phyloP scores from a whole-genome alignment of 169 alveolate genomes.

The Cryptosporidium parvum region DNA sequence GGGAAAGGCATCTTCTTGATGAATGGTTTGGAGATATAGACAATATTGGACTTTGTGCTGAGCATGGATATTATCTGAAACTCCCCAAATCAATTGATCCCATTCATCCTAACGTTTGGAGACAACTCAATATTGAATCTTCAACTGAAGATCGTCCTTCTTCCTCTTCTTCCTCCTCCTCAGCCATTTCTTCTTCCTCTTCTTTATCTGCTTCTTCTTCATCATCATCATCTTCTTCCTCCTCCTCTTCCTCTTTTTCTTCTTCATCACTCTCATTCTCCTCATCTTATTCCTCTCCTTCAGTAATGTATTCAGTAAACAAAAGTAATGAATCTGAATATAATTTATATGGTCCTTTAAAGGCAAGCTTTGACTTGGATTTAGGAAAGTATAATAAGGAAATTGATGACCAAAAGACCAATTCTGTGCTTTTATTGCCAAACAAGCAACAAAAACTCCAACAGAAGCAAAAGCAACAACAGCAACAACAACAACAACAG shows the following conservation, averaged over 20 bases:
- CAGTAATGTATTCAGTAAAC: not conserved
- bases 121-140: conserved; percentile 18
- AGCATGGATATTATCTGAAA: conserved; percentile 74
- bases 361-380: not conserved
- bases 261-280: not conserved
- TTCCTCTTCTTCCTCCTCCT: not conserved
- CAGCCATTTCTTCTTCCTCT: not conserved
- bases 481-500: not conserved
- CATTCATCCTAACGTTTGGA: conserved; percentile 38
- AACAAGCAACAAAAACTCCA: not conserved
- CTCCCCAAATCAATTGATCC: conserved; percentile 47
- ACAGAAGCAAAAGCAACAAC: not conserved
- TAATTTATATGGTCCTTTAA: not conserved
- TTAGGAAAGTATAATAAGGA: not conserved
- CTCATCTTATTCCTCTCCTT: not conserved
- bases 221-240: not conserved
- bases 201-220: not conserved
- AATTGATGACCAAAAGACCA: not conserved
- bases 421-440: not conserved
- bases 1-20: conserved; percentile 79
- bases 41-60: conserved; percentile 74
- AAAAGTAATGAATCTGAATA: not conserved
- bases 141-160: not conserved
- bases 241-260: not conserved
- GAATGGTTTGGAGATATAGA: conserved; percentile 80